phyloP scores from a whole-genome alignment of 1,139 yeast genomes.

The Candida pseudoviswanathii region DNA sequence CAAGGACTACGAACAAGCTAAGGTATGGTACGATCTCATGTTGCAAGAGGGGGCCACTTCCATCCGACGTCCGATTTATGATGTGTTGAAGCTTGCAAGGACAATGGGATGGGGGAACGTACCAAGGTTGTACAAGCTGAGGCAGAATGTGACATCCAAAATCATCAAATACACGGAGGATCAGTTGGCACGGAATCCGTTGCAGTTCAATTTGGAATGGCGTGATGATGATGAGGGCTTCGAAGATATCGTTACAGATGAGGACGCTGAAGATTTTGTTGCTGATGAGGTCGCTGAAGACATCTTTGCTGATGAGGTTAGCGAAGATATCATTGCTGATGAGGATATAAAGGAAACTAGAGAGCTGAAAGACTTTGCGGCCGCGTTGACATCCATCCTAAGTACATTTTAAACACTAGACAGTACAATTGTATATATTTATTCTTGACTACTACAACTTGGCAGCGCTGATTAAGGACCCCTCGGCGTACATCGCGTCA shows the following conservation, averaged over 20 bases:
- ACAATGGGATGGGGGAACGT: constrained; percentile 38
- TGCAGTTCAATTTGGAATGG: neutral
- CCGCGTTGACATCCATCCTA: constrained; percentile 19
- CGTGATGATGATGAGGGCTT: neutral
- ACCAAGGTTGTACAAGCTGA: constrained; percentile 36
- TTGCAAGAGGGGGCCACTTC: constrained; percentile 35
- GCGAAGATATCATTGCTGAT: constrained; percentile 17
- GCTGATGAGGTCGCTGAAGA: constrained; percentile 23
- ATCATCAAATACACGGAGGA: too few relatives aligned
- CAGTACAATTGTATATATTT: neutral
- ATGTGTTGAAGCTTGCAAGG: constrained; percentile 37
- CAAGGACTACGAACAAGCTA: constrained; percentile 32
- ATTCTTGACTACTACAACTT: constrained; percentile 7
- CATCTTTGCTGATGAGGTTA: constrained; percentile 15
- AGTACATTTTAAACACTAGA: constrained; percentile 12
- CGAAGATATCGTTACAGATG: too few relatives aligned
- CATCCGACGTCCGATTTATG: constrained; percentile 28
- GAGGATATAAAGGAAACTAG: too few relatives aligned
- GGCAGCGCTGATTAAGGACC: constrained; percentile 16
- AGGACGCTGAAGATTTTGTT: neutral
- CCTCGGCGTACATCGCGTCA: constrained; percentile 46
- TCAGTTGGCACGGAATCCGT: constrained; percentile 11
- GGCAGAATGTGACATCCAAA: neutral
- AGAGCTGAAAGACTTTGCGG: too few relatives aligned
- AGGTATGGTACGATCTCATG: constrained; percentile 42